Percentiles rank a stretch among this genome's conserved stretches.
These are phyloP conservation scores for Cyanidium caldarium DNA, from an alignment of 23 red algal species.

Conservation along the genomic window DNA sequence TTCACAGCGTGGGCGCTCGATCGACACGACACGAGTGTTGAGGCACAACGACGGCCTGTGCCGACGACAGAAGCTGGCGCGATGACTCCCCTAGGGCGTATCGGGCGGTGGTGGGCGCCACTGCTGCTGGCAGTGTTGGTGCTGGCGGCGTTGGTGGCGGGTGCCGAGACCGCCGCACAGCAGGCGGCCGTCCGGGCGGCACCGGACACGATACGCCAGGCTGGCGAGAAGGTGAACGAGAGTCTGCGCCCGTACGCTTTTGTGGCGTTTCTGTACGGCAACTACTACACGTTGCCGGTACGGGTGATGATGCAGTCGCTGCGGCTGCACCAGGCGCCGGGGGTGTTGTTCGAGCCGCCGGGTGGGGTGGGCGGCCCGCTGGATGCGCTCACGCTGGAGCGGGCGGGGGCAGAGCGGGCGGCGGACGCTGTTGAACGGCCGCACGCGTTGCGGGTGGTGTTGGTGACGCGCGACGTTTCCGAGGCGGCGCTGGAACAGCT, in stretches of 20 bases:
- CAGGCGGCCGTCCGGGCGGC: not conserved
- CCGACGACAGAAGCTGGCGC: too few species aligned
- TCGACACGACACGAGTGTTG: too few species aligned
- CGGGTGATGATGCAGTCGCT: constrained; percentile 66
- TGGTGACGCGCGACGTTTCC: constrained; percentile 55
- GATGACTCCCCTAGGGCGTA: too few species aligned
- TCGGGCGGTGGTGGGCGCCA: too few species aligned
- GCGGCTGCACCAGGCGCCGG: not conserved
- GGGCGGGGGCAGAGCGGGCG: not conserved
- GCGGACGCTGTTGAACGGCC: not conserved
- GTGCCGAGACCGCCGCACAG: too few species aligned
- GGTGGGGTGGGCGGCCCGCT: constrained; percentile 24
- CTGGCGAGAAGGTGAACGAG: not conserved
- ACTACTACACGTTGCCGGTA: constrained; percentile 49
- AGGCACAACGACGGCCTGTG: too few species aligned
- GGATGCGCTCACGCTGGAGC: constrained; percentile 8
- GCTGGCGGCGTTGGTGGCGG: too few species aligned
- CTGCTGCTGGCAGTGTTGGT: too few species aligned
- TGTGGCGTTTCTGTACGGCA: constrained; percentile 67
- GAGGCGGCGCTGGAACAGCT: constrained; percentile 15
- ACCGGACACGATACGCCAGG: not conserved
- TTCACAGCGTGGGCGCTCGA: too few species aligned
- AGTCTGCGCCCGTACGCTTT: constrained; percentile 24
- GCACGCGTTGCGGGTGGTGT: constrained; percentile 15
- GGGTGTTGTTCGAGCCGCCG: not conserved